Base-by-base conservation (phyloP, 176 grass and related monocot species). In the Oryza coarctata region DNA sequence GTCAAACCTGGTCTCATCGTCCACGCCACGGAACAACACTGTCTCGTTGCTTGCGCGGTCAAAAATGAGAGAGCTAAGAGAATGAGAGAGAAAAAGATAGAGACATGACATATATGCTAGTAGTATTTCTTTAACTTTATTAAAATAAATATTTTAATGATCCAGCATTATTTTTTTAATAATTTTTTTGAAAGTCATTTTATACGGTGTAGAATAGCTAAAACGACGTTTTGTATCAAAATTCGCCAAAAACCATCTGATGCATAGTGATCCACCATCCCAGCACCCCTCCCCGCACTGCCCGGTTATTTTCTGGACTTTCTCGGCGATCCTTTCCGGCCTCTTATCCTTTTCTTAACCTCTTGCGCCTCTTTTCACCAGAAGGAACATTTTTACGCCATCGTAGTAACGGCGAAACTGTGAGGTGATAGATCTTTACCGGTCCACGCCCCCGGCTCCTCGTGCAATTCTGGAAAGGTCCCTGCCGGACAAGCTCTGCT, bases 391-490 rank as follows among this genome's bases (percentile, higher is more conserved):
- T 55, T 55, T 55, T 55, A 83, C 70, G 58, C 39, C 74, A 13
- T 49, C 45, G 14, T 49, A 18, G 8, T 10, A 39, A 39, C 57
- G 80, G 55, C 52, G 31, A 23, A 52, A 74, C 77, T 32, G 77
- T 13, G 31, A 36, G 12, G 29, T 6, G 17, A 17, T 35, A 10
- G 64, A 25, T 30, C 5, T 15, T 34, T 68, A 22, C 44, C 43
- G 70, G 61, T 35, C 44, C 68, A 22, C 65, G 50, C 47, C 79
- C 79, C 12, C 50, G 64, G 28, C n/a, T 66, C 40, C 41, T 40
- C 73, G 43, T 61, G 73, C 68, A 68, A 47, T 82, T 68, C 60
- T 30, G 78, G 66, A 70, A 68, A 84, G 69, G 70, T 39, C 82
- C 82, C 63, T 29, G 30, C 31, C 20, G 82, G 73, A 60, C 72